Evolutionary conservation across 148 eudicot genomes (phyloP).

Genomic region (Fagopyrum homotropicum): DNA sequence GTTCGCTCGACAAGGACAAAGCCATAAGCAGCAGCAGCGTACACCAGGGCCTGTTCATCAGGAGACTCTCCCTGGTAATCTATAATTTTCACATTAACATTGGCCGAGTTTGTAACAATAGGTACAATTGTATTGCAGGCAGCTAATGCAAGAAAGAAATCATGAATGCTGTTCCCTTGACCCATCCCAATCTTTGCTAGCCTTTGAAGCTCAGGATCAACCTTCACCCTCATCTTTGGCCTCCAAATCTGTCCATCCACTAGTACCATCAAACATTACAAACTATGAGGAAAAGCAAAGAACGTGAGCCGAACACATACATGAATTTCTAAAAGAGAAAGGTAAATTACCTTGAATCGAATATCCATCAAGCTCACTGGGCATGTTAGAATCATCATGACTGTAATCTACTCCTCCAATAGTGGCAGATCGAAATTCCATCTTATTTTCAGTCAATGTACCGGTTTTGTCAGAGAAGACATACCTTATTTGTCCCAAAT

Average conservation of each 20-base stretch:
- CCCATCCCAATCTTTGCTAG: conserved; percentile 34
- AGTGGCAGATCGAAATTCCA: conserved; percentile 97
- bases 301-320: background rate
- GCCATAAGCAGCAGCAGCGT: conserved; percentile 97
- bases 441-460: conserved; percentile 96
- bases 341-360: conserved; percentile 44
- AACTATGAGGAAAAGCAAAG: background rate
- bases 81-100: conserved; percentile 47
- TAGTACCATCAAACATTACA: conserved; percentile 23
- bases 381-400: conserved; percentile 26
- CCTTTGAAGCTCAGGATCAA: conserved; percentile 58
- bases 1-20: conserved; percentile 86
- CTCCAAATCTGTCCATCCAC: conserved; percentile 58
- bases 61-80: conserved; percentile 99
- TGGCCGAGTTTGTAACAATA: conserved; percentile 48
- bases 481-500: conserved; percentile 92
- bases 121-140: conserved; percentile 99
- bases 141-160: conserved; percentile 92
- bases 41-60: conserved; percentile 97
- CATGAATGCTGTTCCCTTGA: conserved; percentile 39
- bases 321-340: background rate
- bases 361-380: conserved; percentile 38
- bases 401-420: conserved; percentile 75
- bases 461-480: conserved; percentile 99
- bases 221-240: conserved; percentile 90